Conservation (phyloP, 768 basidiomycete genomes). For the Glaciozyma martinii region DNA sequence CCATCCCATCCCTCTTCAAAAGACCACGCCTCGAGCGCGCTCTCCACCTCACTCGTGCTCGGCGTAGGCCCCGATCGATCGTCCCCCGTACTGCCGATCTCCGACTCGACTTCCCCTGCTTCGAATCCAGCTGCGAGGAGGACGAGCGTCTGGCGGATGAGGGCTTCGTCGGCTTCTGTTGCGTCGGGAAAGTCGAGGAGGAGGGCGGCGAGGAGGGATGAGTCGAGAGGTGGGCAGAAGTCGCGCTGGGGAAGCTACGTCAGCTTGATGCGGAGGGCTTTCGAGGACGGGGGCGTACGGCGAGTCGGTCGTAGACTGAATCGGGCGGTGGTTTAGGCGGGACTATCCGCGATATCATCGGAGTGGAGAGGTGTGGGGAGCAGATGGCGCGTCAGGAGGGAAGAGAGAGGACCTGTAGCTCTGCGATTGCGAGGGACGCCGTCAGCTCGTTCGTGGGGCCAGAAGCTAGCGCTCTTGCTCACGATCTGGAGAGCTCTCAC, state of each 20-base stretch:
- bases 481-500: too few relatives aligned
- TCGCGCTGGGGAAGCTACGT: slow-evolving; percentile 6
- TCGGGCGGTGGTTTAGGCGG: too few relatives aligned
- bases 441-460: too few relatives aligned
- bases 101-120: slow-evolving; percentile 4
- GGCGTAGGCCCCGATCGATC: not conserved
- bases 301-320: too few relatives aligned
- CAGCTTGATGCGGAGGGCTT: too few relatives aligned
- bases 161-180: slow-evolving; percentile 1
- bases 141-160: slow-evolving; percentile 4
- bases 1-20: slow-evolving; percentile 2
- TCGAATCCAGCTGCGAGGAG: slow-evolving; percentile 15
- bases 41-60: slow-evolving; percentile 15
- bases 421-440: too few relatives aligned
- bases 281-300: too few relatives aligned
- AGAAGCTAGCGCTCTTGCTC: too few relatives aligned
- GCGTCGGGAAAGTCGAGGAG: slow-evolving; percentile 19
- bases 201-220: slow-evolving; percentile 24
- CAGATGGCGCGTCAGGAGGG: too few relatives aligned
- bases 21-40: slow-evolving; percentile 15
- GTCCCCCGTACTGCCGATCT: not conserved
- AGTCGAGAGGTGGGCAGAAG: slow-evolving; percentile 17
- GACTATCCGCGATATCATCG: too few relatives aligned
- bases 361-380: too few relatives aligned
- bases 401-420: too few relatives aligned